These are phyloP conservation scores for Ceratobasidium sp. DNA, from an alignment of 1,284 basidiomycete genomes.

Conservation along the genomic window DNA sequence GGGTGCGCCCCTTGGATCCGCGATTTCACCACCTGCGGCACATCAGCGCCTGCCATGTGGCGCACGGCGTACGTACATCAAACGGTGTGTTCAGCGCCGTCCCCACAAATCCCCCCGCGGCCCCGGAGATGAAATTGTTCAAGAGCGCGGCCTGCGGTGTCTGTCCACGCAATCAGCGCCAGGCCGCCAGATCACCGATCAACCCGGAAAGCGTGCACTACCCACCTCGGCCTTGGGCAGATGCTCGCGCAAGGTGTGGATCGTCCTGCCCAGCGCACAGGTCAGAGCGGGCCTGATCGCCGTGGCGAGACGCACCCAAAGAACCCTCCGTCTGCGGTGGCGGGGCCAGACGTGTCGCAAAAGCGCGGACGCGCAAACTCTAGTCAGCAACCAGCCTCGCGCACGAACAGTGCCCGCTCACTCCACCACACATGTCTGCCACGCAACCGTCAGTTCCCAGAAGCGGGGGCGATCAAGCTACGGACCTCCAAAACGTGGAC, in stretches of 20 bases:
- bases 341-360: constrained; percentile 44
- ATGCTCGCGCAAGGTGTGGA: constrained; percentile 66
- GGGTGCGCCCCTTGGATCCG: constrained; percentile 86
- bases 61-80: constrained; percentile 61
- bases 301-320: constrained; percentile 68
- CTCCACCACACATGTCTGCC: constrained; percentile 85
- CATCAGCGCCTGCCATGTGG: constrained; percentile 13
- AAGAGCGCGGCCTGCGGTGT: constrained; percentile 77
- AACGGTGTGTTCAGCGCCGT: constrained; percentile 85
- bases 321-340: constrained; percentile 79
- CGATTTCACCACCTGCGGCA: constrained; percentile 89
- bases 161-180: constrained; percentile 58
- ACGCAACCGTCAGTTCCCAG: constrained; percentile 23
- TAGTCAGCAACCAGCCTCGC: neutral
- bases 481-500: constrained; percentile 92
- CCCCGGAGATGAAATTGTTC: constrained; percentile 94
- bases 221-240: constrained; percentile 87
- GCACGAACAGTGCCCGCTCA: constrained; percentile 45
- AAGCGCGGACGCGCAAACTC: neutral
- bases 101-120: constrained; percentile 88
- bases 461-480: constrained; percentile 20
- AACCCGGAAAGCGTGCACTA: constrained; percentile 33
- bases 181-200: neutral
- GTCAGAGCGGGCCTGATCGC: neutral
- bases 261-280: constrained; percentile 27